phyloP scores from a whole-genome alignment of 441 rosid species.

The Macaranga tanarius region DNA sequence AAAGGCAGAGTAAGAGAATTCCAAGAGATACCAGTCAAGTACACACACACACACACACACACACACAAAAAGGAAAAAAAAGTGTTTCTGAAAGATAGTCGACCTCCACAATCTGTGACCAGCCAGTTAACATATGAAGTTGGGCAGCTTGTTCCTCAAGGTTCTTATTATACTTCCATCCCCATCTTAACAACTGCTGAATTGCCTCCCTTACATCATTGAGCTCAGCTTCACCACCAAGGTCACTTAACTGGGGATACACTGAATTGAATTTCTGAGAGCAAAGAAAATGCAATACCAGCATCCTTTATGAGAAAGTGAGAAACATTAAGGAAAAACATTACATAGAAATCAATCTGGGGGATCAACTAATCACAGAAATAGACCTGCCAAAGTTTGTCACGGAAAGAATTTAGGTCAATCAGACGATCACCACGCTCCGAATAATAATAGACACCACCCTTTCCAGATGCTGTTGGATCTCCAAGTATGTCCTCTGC shows the following conservation, averaged over 20 bases:
- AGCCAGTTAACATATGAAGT: constrained; percentile 96
- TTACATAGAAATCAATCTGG: constrained; percentile 19
- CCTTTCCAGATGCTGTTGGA: constrained; percentile 68
- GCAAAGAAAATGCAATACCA: constrained; percentile 23
- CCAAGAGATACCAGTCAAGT: constrained; percentile 4
- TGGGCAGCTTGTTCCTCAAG: constrained; percentile 99
- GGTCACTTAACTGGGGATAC: constrained; percentile 61
- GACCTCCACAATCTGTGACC: constrained; percentile 98
- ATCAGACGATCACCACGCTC: constrained; percentile 96
- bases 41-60: too few relatives aligned
- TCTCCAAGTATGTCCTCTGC: constrained; percentile 81
- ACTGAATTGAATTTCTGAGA: constrained; percentile 68
- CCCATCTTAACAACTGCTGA: constrained; percentile 93
- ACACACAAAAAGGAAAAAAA: not conserved
- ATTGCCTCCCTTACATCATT: constrained; percentile 75
- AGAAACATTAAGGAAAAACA: constrained; percentile 3
- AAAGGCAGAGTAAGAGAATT: constrained; percentile 11
- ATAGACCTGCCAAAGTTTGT: constrained; percentile 88
- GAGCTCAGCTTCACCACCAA: constrained; percentile 69
- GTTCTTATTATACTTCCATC: constrained; percentile 92
- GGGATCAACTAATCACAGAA: constrained; percentile 19
- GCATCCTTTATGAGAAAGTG: constrained; percentile 19
- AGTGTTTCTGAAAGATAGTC: constrained; percentile 21
- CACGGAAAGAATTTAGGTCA: constrained; percentile 76
- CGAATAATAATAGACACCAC: constrained; percentile 79